Base-by-base conservation (phyloP, 352 stramenopile genomes). In the Phytophthora syringae region DNA sequence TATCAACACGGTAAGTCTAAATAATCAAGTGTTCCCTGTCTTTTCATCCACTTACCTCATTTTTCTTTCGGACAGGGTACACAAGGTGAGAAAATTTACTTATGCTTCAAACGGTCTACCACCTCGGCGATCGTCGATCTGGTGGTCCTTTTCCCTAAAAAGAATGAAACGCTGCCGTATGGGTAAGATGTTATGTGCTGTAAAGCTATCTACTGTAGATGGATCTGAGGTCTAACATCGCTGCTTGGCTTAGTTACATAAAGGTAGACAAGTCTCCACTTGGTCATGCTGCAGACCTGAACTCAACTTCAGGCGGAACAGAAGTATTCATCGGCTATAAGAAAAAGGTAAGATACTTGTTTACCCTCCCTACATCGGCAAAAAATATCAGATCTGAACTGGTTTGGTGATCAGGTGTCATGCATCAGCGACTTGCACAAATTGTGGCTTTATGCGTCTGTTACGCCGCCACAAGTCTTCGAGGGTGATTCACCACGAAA, bases 271-370 rank as follows among this genome's bases (percentile, higher is more conserved):
- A 82, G 56, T 81, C 83, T 10, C 82, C 83, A 0, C 67, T 92
- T 47, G 86, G 84, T 0, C 82, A 93, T 45, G 39, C 76, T 25
- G 85, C 85, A 16, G 86, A 96, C 52, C 59, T 94, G 13, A 93
- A 93, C 54, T 74, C 80, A 25, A 92, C 74, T 39, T 89, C 86
- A 39, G 80, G 82, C 2, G 84, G 84, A 15, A 90, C 83, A 24
- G 88, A 96, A 66, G 76, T 96, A 5, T 88, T 73, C 34, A 52
- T 96, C 4, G 84, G 80, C 52, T 96, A 96, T 77, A 92, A 90
- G 61, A 94, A 93, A 49, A 81, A 86, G 69, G 84, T 93, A 21
- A 3, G 36, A 21, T 12, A 1, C 18, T 16, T 22, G 36, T 22
- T 43, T 21, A 0, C 20, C 15, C 18, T 21, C 11, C 15, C 3